These are phyloP conservation scores for Pochonia chlamydosporia DNA, from an alignment of 2,329 filamentous ascomycete species.

Conservation along the genomic window DNA sequence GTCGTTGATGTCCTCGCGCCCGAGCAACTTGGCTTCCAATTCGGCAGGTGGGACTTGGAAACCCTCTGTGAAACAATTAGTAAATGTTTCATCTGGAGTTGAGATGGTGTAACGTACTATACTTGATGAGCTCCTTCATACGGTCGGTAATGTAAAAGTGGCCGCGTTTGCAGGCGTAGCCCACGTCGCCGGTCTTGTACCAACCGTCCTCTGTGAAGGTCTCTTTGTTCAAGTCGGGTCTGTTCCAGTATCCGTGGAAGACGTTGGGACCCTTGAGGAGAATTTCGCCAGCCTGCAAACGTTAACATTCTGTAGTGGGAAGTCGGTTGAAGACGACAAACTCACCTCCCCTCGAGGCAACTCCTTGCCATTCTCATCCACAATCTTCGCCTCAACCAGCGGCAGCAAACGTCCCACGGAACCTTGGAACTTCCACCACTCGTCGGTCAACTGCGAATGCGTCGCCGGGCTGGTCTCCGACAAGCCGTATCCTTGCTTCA, in stretches of 20 bases:
- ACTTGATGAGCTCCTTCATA: slow-evolving; percentile 60
- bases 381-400: slow-evolving; percentile 77
- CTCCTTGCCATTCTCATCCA: slow-evolving; percentile 53
- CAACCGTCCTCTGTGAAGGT: slow-evolving; percentile 72
- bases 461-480: slow-evolving; percentile 81
- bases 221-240: slow-evolving; percentile 62
- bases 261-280: slow-evolving; percentile 77
- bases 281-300: slow-evolving; percentile 47
- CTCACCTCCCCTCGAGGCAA: slow-evolving; percentile 46
- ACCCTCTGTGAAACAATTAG: slow-evolving; percentile 37
- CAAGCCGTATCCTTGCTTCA: slow-evolving; percentile 91
- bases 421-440: slow-evolving; percentile 72
- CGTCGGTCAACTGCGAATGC: slow-evolving; percentile 65
- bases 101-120: slow-evolving; percentile 40
- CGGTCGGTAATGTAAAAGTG: slow-evolving; percentile 91
- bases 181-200: slow-evolving; percentile 88
- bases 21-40: slow-evolving; percentile 45
- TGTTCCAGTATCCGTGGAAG: slow-evolving; percentile 74
- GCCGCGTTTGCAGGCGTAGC: slow-evolving; percentile 67
- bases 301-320: slow-evolving; percentile 10
- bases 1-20: slow-evolving; percentile 43
- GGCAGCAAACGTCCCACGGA: slow-evolving; percentile 73
- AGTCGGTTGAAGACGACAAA: background rate
- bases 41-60: slow-evolving; percentile 67
- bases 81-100: background rate